Evolutionary conservation across 2,329 filamentous ascomycete species (phyloP), one percentile per base, ranked within the genome.

Genomic region (Colletotrichum shisoi): DNA sequence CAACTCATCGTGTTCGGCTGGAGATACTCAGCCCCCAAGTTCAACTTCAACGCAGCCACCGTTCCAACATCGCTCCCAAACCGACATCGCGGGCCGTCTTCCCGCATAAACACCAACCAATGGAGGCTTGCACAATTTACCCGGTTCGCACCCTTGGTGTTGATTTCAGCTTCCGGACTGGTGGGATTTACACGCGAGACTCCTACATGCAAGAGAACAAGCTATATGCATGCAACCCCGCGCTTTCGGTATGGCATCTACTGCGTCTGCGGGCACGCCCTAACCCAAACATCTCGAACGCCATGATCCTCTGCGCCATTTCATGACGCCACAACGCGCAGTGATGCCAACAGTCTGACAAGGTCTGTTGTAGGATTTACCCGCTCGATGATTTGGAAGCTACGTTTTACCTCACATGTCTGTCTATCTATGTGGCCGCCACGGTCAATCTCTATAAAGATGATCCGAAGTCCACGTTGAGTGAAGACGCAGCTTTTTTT

Each of bases 41-140:
- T 24, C 44, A 24, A 11, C 46, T 52, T 7, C 17, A 17, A 34
- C 12, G 48, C 48, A 51, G 1, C 7, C 17, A 9, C 34, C 19
- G 6, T 34, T 40, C 31, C 46, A 52, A n/a, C 37, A 48, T 53
- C 27, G 21, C 37, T 4, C 48, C 48, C 27, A n/a, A n/a, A 21
- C 21, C 19, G 24, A 24, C n/a, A 34, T 37, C 15, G 19, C 37
- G 37, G 46, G 37, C 57, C 57, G 46, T 51, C 37, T 51, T 60
- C 37, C 24, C 45, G 60, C 31, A 63, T 49, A 24, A 49, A 60
- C 57, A 21, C 37, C 21, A 37, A 4, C 46, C 34, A 60, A 60
- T 60, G 37, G 9, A 51, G 15, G 7, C 57, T 3, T 34, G 19
- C 15, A 13, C n/a, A 5, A 11, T 42, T 60, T 60, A 60, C 44